phyloP scores from a whole-genome alignment of 169 alveolate genomes.

The Theileria annulata region DNA sequence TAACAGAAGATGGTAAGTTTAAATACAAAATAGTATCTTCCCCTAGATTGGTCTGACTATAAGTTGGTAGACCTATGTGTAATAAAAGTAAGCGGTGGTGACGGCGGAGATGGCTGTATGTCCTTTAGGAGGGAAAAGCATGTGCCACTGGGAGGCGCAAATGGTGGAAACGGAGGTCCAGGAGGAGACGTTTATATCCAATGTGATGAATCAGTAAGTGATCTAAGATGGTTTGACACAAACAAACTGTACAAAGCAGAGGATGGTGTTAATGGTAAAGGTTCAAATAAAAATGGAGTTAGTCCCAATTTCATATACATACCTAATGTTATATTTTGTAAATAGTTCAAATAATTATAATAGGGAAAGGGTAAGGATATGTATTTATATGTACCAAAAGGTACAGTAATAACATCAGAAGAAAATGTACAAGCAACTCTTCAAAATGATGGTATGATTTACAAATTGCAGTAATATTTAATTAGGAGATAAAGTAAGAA shows the following conservation, averaged over 20 bases:
- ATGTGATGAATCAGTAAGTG: slow-evolving; percentile 71
- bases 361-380: slow-evolving; percentile 81
- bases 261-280: slow-evolving; percentile 77
- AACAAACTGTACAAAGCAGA: slow-evolving; percentile 76
- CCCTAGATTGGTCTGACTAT: slow-evolving; percentile 30
- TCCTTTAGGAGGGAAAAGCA: slow-evolving; percentile 81
- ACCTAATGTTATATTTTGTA: neutral
- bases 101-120: slow-evolving; percentile 89
- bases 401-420: slow-evolving; percentile 84
- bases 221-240: slow-evolving; percentile 71
- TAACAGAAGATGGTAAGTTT: no score
- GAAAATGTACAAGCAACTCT: slow-evolving; percentile 47
- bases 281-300: slow-evolving; percentile 58
- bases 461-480: neutral
- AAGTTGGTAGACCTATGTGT: slow-evolving; percentile 70
- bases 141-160: slow-evolving; percentile 84
- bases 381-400: slow-evolving; percentile 82
- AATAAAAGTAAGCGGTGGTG: slow-evolving; percentile 80
- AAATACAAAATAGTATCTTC: no score
- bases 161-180: slow-evolving; percentile 93
- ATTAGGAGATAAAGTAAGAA: slow-evolving; percentile 64
- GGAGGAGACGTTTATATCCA: slow-evolving; percentile 88
- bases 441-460: slow-evolving; percentile 6
- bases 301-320: no score
- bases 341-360: no score